phyloP scores from a whole-genome alignment of 2,329 filamentous ascomycete genomes.

The Arachnomyces sp. region DNA sequence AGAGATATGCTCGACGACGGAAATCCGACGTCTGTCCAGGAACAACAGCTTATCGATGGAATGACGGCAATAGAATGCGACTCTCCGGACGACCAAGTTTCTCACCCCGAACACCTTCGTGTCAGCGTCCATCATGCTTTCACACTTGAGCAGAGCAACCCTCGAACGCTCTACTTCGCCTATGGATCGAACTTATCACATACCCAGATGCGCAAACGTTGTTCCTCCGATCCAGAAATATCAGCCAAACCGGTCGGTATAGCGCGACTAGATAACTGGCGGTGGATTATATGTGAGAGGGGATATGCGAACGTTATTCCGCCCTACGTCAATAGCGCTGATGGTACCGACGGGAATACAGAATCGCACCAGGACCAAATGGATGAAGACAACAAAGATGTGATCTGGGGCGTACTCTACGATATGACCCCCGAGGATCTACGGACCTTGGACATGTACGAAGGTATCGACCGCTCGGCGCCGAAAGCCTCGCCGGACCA shows the following conservation, averaged over 20 bases:
- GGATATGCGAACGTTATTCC: slow-evolving; percentile 38
- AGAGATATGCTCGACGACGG: no score
- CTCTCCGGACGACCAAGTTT: no score
- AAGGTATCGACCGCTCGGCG: slow-evolving; percentile 25
- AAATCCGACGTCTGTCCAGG: no score
- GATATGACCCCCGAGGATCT: slow-evolving; percentile 32
- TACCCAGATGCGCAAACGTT: slow-evolving; percentile 33
- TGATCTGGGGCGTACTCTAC: slow-evolving; percentile 35
- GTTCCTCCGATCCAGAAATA: slow-evolving; percentile 22
- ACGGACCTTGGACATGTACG: slow-evolving; percentile 30
- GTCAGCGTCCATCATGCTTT: no score
- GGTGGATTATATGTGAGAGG: slow-evolving; percentile 35
- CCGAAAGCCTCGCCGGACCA: slow-evolving; percentile 3
- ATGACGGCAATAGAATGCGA: no score
- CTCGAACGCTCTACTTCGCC: slow-evolving; percentile 31
- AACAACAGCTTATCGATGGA: no score
- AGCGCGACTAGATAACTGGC: slow-evolving; percentile 30
- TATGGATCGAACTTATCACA: slow-evolving; percentile 39
- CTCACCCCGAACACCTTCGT: no score
- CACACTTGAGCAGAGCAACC: no score
- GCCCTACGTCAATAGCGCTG: background rate
- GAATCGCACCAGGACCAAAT: background rate
- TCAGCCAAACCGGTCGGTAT: slow-evolving; percentile 32
- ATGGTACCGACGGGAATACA: slow-evolving; percentile 12
- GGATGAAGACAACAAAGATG: slow-evolving; percentile 13